Conservation (phyloP, 768 basidiomycete species). For the Podaxis sp. region DNA sequence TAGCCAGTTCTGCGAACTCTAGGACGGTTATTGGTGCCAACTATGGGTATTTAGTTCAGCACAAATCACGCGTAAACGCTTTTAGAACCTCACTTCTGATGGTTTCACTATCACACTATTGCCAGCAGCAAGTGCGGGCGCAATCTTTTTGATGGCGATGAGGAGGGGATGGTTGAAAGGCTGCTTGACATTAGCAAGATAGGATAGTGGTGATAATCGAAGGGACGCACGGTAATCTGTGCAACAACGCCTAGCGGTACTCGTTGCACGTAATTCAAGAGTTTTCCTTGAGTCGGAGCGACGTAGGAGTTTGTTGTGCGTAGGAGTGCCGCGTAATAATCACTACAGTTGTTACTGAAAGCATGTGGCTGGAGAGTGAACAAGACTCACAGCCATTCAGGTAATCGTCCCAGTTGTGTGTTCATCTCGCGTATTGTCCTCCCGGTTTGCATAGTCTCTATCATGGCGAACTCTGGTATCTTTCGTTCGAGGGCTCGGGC, state of each 20-base stretch:
- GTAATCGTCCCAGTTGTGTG: slow-evolving; percentile 71
- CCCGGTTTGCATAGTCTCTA: slow-evolving; percentile 79
- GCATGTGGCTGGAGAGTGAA: slow-evolving; percentile 1
- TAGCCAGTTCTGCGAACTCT: slow-evolving; percentile 67
- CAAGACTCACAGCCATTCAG: slow-evolving; percentile 77
- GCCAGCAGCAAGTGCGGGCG: slow-evolving; percentile 80
- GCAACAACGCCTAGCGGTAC: slow-evolving; percentile 87
- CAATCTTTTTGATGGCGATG: slow-evolving; percentile 87
- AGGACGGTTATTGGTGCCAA: slow-evolving; percentile 78
- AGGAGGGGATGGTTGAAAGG: slow-evolving; percentile 90
- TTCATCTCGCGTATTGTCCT: slow-evolving; percentile 83
- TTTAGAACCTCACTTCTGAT: slow-evolving; percentile 52
- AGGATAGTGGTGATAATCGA: not conserved
- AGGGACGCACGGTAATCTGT: slow-evolving; percentile 67
- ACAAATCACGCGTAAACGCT: not conserved
- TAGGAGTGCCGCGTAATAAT: slow-evolving; percentile 74
- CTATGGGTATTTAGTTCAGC: slow-evolving; percentile 29
- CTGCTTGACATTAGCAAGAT: slow-evolving; percentile 30
- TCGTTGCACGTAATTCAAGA: slow-evolving; percentile 78
- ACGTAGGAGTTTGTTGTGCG: slow-evolving; percentile 69
- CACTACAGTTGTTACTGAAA: slow-evolving; percentile 36
- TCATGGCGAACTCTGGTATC: slow-evolving; percentile 54
- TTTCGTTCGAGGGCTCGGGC: slow-evolving; percentile 59
- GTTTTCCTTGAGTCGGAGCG: slow-evolving; percentile 74
- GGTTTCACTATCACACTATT: slow-evolving; percentile 84